Evolutionary conservation across 2,329 filamentous ascomycete genomes (phyloP).

Genomic region (Coniochaeta sp.): DNA sequence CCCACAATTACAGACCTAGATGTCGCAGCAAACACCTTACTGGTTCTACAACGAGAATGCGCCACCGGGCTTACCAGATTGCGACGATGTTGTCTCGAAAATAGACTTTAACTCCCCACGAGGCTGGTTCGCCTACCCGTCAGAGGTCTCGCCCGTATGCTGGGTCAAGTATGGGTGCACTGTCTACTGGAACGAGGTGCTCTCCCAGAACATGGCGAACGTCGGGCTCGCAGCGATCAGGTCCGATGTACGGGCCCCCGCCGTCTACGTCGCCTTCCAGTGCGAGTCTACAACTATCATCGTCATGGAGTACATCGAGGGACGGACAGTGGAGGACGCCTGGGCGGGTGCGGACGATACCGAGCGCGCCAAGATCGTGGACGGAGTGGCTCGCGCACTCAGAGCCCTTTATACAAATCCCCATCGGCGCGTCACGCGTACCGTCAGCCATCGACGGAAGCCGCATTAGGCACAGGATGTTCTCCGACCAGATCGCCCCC

Average conservation of each 20-base stretch:
- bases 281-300: not conserved
- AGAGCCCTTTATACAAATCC: constrained; percentile 12
- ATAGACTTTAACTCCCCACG: too few species aligned
- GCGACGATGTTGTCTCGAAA: too few species aligned
- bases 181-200: not conserved
- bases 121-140: too few species aligned
- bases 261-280: not conserved
- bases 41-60: too few species aligned
- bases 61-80: too few species aligned
- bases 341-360: too few species aligned
- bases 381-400: constrained; percentile 9
- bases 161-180: not conserved
- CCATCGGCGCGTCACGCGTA: constrained; percentile 5
- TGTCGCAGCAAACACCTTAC: too few species aligned
- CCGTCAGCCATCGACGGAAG: not conserved
- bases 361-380: too few species aligned
- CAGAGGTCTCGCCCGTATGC: not conserved
- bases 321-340: too few species aligned
- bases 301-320: constrained; percentile 7
- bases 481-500: constrained; percentile 5
- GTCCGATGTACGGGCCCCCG: not conserved
- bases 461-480: not conserved
- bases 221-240: not conserved
- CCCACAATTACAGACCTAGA: too few species aligned
- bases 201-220: not conserved